A percentile compares a stretch with the other conserved stretches of the same genome.
Evolutionary conservation across 2,329 filamentous ascomycete species (phyloP).

Genomic region (Aspergillus carbonarius): DNA sequence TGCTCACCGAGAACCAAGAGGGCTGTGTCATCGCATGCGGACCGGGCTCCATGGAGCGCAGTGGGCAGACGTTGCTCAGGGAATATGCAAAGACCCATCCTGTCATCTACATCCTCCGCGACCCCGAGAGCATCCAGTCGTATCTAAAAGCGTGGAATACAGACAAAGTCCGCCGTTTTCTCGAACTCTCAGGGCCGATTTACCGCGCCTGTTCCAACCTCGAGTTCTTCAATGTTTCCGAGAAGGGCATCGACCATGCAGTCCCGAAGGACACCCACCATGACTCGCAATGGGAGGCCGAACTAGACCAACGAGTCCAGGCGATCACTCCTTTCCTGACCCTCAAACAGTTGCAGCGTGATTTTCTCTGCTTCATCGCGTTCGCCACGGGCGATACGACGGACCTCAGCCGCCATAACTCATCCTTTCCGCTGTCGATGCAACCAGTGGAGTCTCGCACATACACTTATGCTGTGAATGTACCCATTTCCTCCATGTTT

Average conservation of each 20-base stretch:
- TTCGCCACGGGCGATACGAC: slow-evolving; percentile 50
- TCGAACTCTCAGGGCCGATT: slow-evolving; percentile 52
- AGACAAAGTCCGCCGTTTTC: slow-evolving; percentile 57
- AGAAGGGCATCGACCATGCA: slow-evolving; percentile 41
- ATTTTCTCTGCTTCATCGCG: slow-evolving; percentile 68
- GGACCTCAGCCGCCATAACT: slow-evolving; percentile 33
- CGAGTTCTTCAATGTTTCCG: slow-evolving; percentile 74
- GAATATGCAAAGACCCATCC: slow-evolving; percentile 65
- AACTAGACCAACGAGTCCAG: slow-evolving; percentile 41
- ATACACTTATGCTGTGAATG: slow-evolving; percentile 67
- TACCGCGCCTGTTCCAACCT: slow-evolving; percentile 69
- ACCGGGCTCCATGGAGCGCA: slow-evolving; percentile 66
- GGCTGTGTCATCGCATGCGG: slow-evolving; percentile 71
- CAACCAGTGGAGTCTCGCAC: slow-evolving; percentile 60
- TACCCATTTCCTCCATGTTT: slow-evolving; percentile 60
- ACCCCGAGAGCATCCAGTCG: slow-evolving; percentile 62
- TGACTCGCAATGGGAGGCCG: slow-evolving; percentile 28
- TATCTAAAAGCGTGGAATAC: slow-evolving; percentile 60
- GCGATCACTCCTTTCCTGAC: slow-evolving; percentile 61
- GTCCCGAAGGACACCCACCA: slow-evolving; percentile 23
- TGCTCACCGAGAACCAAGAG: slow-evolving; percentile 59
- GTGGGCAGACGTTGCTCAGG: slow-evolving; percentile 59
- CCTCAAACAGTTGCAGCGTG: slow-evolving; percentile 66
- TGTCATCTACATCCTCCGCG: slow-evolving; percentile 68
- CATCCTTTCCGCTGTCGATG: slow-evolving; percentile 62